Evolutionary conservation across 495 filamentous ascomycete species (phyloP), one percentile per base, ranked within the genome.

Genomic region (Penicillium manginii): DNA sequence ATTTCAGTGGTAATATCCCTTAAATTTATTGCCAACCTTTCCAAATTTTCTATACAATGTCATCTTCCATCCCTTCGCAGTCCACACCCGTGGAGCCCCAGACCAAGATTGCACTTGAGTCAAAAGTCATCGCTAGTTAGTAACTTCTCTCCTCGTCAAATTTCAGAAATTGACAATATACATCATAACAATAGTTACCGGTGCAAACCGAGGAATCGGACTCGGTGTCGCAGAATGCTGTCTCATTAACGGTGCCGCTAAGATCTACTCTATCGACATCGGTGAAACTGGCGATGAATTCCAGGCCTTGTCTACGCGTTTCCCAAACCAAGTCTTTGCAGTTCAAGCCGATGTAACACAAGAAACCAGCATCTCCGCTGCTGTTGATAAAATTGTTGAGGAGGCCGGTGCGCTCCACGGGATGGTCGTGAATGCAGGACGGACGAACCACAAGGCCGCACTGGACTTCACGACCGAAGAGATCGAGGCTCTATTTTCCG

Each of bases 391-490:
- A 11, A 73, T 79, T 33, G 62, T 78, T 14, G 65, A 59, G 14
- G 62, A 67, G 14, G 65, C 67, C 17, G 73, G 70, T 21, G 66
- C 64, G 3, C 56, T 76, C 18, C 71, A 78, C 49, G 73, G 73
- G 22, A 71, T 76, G 65, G 68, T 78, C 18, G 69, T 63, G 23
- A 78, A 75, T 32, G 75, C 77, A 5, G 76, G 77, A n/a, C 72
- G 73, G 54, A 80, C 76, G 10, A 71, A 79, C 32, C 77, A 78
- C 57, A 74, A 77, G 53, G 69, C 76, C 1, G 75, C 75, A 1
- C 66, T 79, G 22, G 69, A 80, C 46, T 80, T 80, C 47, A 73
- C 63, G 3, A 66, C 67, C 0, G 75, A 72, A 17, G 67, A 80
- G 39, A 72, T 78, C 9, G 72, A 80, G 58, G 58, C 67, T 17